Conservation (phyloP, 2,329 filamentous ascomycete genomes). For the Colletotrichum lentis region DNA sequence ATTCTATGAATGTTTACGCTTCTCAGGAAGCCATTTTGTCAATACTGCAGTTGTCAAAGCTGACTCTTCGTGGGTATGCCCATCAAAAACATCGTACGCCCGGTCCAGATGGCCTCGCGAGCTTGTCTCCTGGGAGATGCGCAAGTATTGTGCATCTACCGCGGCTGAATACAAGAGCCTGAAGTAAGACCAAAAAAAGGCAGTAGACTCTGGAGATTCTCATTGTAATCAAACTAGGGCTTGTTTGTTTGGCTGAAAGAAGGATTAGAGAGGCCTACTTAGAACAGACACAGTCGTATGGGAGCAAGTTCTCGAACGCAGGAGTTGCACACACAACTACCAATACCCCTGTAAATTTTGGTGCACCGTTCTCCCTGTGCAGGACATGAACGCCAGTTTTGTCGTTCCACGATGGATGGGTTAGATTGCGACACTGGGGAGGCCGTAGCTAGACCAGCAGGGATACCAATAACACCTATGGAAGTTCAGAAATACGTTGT, state of each 20-base stretch:
- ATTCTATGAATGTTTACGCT: too few species aligned
- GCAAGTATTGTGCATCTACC: background rate
- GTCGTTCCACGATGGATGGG: background rate
- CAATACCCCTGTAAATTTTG: background rate
- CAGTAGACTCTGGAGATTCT: background rate
- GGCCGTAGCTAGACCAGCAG: background rate
- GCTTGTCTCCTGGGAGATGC: too few species aligned
- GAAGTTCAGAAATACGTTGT: constrained; percentile 1
- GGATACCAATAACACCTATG: background rate
- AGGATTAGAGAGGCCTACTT: background rate
- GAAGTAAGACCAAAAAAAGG: background rate
- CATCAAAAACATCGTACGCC: too few species aligned
- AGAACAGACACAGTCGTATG: constrained; percentile 6
- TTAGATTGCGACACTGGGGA: background rate
- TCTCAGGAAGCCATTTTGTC: too few species aligned
- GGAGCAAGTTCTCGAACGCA: background rate
- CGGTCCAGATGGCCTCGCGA: too few species aligned
- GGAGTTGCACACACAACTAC: background rate
- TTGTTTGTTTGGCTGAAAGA: background rate
- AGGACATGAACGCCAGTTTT: background rate
- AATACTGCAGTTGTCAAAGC: too few species aligned
- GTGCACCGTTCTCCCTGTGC: background rate
- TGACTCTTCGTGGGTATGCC: too few species aligned
- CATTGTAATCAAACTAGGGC: background rate
- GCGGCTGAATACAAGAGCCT: background rate